Percentiles rank a stretch among this genome's conserved stretches.
Evolutionary conservation across 257 asterid species (phyloP).

Genomic region (Cruciata laevipes): DNA sequence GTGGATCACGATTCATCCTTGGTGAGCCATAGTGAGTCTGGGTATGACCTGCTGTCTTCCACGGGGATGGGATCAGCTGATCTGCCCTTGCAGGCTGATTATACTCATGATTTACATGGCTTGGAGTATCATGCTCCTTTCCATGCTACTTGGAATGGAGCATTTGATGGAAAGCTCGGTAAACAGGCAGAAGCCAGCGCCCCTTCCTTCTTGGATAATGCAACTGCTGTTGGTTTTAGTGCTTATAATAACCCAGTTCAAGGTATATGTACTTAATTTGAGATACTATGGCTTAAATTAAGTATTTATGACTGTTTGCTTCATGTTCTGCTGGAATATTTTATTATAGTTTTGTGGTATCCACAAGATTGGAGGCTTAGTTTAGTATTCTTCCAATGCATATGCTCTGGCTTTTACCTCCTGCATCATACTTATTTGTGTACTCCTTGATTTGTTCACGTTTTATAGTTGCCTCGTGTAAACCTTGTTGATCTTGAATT

Average conservation of each 20-base stretch:
- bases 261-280: slow-evolving; percentile 34
- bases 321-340: neutral
- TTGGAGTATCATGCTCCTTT: slow-evolving; percentile 47
- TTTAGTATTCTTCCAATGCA: neutral
- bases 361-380: neutral
- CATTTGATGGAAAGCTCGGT: slow-evolving; percentile 37
- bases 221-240: slow-evolving; percentile 28
- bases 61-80: slow-evolving; percentile 25
- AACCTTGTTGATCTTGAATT: neutral
- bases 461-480: neutral
- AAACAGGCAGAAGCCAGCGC: slow-evolving; percentile 35
- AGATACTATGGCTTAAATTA: neutral
- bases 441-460: neutral
- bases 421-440: neutral
- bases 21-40: slow-evolving; percentile 29
- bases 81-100: slow-evolving; percentile 47
- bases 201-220: slow-evolving; percentile 27
- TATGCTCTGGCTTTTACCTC: neutral
- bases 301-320: neutral
- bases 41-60: slow-evolving; percentile 29
- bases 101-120: slow-evolving; percentile 44
- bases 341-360: neutral
- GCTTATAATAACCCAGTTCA: slow-evolving; percentile 29
- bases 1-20: slow-evolving; percentile 31
- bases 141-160: slow-evolving; percentile 41